Conservation (phyloP, 768 basidiomycete genomes). For the Mrakia hoshinonis region DNA sequence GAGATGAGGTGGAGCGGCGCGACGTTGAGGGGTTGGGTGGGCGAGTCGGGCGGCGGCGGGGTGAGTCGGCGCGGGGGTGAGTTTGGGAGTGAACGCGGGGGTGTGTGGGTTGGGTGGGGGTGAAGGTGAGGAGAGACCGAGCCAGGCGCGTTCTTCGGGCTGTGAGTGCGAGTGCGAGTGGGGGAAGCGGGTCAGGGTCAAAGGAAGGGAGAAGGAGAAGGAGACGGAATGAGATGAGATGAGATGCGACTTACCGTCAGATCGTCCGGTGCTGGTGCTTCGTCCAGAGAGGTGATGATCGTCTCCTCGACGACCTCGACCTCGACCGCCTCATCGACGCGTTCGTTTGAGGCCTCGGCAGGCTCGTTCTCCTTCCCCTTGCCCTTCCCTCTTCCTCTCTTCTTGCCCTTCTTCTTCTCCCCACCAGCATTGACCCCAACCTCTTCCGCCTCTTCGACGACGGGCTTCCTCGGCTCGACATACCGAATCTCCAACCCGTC, state of each 20-base stretch:
- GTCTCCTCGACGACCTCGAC: neutral
- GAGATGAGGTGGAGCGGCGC: conserved; percentile 7
- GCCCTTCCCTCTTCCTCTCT: conserved; percentile 18
- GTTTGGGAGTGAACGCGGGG: neutral
- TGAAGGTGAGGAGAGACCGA: neutral
- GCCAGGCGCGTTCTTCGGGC: conserved; percentile 13
- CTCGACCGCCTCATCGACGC: neutral
- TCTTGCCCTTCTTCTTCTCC: conserved; percentile 14
- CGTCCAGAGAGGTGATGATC: too few species aligned
- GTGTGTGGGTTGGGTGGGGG: neutral
- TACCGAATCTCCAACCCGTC: conserved; percentile 12
- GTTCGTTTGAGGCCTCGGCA: neutral
- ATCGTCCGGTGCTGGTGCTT: neutral
- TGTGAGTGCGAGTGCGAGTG: too few species aligned
- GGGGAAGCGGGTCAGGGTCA: neutral
- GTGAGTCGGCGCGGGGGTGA: neutral
- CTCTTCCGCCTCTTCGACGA: neutral
- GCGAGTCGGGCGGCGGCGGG: neutral
- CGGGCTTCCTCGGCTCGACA: neutral
- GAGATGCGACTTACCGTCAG: neutral
- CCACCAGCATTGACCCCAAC: neutral
- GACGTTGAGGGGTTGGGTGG: conserved; percentile 5
- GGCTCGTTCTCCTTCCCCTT: conserved; percentile 18
- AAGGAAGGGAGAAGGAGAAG: neutral
- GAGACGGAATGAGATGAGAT: neutral